These are phyloP conservation scores for Amanita polypyramis DNA, from an alignment of 768 basidiomycete species.

Conservation along the genomic window DNA sequence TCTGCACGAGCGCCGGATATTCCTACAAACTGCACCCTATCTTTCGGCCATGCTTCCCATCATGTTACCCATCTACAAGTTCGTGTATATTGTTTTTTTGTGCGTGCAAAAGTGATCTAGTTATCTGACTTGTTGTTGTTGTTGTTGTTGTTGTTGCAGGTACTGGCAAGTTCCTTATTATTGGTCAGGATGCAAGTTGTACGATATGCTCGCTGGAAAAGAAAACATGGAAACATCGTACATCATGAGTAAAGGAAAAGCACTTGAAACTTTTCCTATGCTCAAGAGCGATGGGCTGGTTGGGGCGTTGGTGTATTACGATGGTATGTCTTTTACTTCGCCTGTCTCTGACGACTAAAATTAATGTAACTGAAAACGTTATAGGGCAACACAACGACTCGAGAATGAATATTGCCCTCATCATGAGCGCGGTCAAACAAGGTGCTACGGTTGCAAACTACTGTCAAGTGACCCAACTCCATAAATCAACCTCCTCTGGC, in stretches of 20 bases:
- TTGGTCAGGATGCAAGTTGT: constrained; percentile 90
- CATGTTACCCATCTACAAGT: constrained; percentile 96
- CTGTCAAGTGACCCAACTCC: constrained; percentile 69
- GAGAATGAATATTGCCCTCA: constrained; percentile 92
- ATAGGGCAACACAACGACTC: constrained; percentile 96
- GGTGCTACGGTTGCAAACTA: constrained; percentile 88
- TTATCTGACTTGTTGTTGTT: too few species aligned
- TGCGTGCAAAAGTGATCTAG: too few species aligned
- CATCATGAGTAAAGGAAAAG: constrained; percentile 89
- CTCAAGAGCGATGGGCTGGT: constrained; percentile 86
- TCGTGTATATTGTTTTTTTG: too few species aligned
- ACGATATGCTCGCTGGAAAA: constrained; percentile 89
- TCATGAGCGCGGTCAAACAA: constrained; percentile 89
- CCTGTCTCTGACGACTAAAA: background rate
- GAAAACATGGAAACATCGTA: constrained; percentile 97
- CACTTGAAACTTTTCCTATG: constrained; percentile 93
- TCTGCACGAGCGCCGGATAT: constrained; percentile 84
- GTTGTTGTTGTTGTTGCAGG: constrained; percentile 25
- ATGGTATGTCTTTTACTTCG: constrained; percentile 51
- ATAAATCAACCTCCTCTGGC: constrained; percentile 48
- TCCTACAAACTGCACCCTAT: constrained; percentile 94
- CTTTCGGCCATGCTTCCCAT: constrained; percentile 89
- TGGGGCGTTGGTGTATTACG: constrained; percentile 95
- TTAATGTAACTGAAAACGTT: too few species aligned
- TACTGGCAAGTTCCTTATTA: constrained; percentile 99